Percentiles rank a stretch among this genome's conserved stretches.
These are phyloP conservation scores for Fragilaria crotonensis DNA, from an alignment of 108 stramenopile species.

Conservation along the genomic window DNA sequence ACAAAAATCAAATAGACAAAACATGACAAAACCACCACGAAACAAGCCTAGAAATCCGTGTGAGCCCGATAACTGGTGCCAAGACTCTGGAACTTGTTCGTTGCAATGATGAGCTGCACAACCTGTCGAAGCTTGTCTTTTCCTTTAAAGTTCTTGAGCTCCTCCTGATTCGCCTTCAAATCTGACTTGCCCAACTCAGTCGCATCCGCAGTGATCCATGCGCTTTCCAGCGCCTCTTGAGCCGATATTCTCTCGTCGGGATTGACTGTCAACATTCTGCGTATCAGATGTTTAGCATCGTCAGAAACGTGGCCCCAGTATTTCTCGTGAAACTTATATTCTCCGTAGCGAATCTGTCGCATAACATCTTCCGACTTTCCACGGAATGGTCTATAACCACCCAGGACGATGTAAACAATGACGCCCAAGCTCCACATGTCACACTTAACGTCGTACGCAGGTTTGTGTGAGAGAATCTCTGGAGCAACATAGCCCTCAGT, in stretches of 20 bases:
- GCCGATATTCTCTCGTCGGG: slow-evolving; percentile 70
- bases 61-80: neutral
- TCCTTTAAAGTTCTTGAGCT: slow-evolving; percentile 33
- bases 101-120: slow-evolving; percentile 26
- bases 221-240: slow-evolving; percentile 50
- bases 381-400: slow-evolving; percentile 89
- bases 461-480: slow-evolving; percentile 57
- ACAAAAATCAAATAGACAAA: too few species aligned
- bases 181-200: slow-evolving; percentile 17
- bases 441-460: slow-evolving; percentile 58
- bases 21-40: neutral
- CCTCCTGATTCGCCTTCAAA: slow-evolving; percentile 30
- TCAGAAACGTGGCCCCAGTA: slow-evolving; percentile 74
- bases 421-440: slow-evolving; percentile 98
- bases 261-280: slow-evolving; percentile 74
- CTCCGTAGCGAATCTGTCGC: slow-evolving; percentile 69
- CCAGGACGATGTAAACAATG: slow-evolving; percentile 89
- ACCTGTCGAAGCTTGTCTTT: slow-evolving; percentile 34
- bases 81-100: slow-evolving; percentile 36
- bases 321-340: slow-evolving; percentile 75
- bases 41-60: neutral
- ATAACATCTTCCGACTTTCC: slow-evolving; percentile 57
- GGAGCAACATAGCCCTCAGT: slow-evolving; percentile 89
- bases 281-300: slow-evolving; percentile 80
- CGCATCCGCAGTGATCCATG: slow-evolving; percentile 61